Conservation (phyloP, 768 basidiomycete species). For the Grammothele lineata region DNA sequence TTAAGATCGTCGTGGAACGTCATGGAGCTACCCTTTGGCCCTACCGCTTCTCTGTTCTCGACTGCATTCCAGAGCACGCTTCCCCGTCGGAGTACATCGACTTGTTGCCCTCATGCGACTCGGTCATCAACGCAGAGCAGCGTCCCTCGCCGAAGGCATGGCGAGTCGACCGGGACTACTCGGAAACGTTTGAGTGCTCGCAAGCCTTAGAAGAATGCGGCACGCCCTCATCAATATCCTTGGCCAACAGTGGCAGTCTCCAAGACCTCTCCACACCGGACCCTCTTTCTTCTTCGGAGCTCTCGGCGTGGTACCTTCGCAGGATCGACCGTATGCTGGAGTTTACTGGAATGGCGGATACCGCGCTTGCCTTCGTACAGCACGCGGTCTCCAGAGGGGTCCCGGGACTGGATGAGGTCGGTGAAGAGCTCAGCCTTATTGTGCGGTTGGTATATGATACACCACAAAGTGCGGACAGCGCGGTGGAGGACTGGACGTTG, state of each 20-base stretch:
- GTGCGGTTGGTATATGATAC: constrained; percentile 85
- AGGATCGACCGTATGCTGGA: constrained; percentile 61
- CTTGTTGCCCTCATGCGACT: constrained; percentile 62
- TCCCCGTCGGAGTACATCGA: constrained; percentile 58
- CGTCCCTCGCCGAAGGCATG: constrained; percentile 32
- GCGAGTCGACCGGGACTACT: constrained; percentile 56
- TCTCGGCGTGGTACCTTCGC: constrained; percentile 71
- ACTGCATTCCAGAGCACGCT: constrained; percentile 69
- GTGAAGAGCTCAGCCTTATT: constrained; percentile 88
- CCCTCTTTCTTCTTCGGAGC: constrained; percentile 43
- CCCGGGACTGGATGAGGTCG: constrained; percentile 74
- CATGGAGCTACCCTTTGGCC: constrained; percentile 63
- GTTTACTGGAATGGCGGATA: constrained; percentile 70
- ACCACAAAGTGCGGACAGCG: constrained; percentile 33
- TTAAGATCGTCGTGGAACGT: constrained; percentile 52
- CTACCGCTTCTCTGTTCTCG: constrained; percentile 63
- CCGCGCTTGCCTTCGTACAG: constrained; percentile 76
- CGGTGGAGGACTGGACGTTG: constrained; percentile 71
- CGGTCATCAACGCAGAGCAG: constrained; percentile 41
- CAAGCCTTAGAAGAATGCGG: constrained; percentile 34
- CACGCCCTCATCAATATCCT: constrained; percentile 4
- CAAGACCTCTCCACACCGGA: constrained; percentile 15
- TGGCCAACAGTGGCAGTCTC: background rate
- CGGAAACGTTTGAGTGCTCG: constrained; percentile 45
- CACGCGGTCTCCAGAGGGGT: constrained; percentile 82